Conservation (phyloP, 306 rosid genomes). For the Trifolium repens region DNA sequence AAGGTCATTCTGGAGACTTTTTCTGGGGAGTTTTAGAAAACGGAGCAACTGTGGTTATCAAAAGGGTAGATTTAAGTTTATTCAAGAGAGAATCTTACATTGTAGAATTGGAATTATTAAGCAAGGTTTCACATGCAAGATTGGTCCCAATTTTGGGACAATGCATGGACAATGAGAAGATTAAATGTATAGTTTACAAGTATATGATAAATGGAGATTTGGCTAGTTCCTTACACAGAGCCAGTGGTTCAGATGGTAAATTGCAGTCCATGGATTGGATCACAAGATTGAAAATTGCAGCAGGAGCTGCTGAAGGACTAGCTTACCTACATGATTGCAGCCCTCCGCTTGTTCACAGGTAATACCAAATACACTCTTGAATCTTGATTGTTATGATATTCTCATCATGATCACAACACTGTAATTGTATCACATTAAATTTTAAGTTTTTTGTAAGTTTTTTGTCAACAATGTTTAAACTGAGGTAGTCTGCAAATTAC, state of each 20-base stretch:
- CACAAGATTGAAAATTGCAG: constrained; percentile 90
- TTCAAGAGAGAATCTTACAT: constrained; percentile 60
- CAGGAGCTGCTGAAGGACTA: constrained; percentile 90
- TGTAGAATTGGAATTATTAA: constrained; percentile 67
- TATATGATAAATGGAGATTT: constrained; percentile 86
- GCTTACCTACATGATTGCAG: constrained; percentile 75
- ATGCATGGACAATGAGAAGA: constrained; percentile 80
- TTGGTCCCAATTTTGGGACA: constrained; percentile 86
- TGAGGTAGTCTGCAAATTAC: constrained; percentile 22
- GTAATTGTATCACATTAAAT: constrained; percentile 16
- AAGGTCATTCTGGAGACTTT: constrained; percentile 91
- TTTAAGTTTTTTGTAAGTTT: neutral
- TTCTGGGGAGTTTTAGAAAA: constrained; percentile 61
- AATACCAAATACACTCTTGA: constrained; percentile 18
- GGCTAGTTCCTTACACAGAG: constrained; percentile 72
- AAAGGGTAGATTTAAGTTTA: constrained; percentile 63
- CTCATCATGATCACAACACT: constrained; percentile 28
- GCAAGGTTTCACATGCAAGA: constrained; percentile 76
- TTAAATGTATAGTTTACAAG: constrained; percentile 81
- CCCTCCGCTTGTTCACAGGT: constrained; percentile 97
- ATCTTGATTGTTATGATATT: constrained; percentile 7
- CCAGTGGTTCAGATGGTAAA: constrained; percentile 49
- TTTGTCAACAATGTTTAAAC: neutral
- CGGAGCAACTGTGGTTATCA: constrained; percentile 73
- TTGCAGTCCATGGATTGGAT: constrained; percentile 87